Evolutionary conservation across 495 filamentous ascomycete genomes (phyloP).

Genomic region (Talaromyces ruber): DNA sequence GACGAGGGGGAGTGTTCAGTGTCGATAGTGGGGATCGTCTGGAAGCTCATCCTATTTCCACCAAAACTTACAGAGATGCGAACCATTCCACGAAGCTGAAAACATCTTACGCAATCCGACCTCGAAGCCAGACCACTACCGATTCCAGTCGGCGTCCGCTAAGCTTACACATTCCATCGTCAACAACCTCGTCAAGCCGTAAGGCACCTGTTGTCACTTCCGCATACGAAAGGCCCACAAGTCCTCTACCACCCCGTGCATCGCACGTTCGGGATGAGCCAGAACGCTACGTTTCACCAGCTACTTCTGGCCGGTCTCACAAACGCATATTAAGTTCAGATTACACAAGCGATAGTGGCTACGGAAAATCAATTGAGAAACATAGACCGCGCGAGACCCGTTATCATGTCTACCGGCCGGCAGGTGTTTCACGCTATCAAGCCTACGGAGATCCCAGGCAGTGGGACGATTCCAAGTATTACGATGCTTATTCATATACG

Average conservation of each 20-base stretch:
- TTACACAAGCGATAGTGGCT: slow-evolving; percentile 34
- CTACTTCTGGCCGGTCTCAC: slow-evolving; percentile 20
- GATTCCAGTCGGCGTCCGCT: slow-evolving; percentile 19
- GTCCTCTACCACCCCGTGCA: slow-evolving; percentile 18
- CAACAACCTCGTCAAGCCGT: slow-evolving; percentile 14
- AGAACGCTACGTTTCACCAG: slow-evolving; percentile 21
- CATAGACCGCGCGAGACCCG: slow-evolving; percentile 10
- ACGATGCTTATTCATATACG: slow-evolving; percentile 61
- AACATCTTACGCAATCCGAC: slow-evolving; percentile 36
- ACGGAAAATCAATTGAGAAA: slow-evolving; percentile 11
- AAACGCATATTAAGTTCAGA: slow-evolving; percentile 26
- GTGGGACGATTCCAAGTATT: slow-evolving; percentile 53
- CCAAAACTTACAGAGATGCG: slow-evolving; percentile 25
- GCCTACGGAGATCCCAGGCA: slow-evolving; percentile 26
- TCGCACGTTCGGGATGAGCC: slow-evolving; percentile 10
- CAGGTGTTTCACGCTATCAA: slow-evolving; percentile 19
- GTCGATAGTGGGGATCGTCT: slow-evolving; percentile 9
- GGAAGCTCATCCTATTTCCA: slow-evolving; percentile 29
- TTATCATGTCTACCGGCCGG: slow-evolving; percentile 18
- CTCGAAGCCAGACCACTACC: slow-evolving; percentile 28
- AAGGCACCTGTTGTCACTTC: slow-evolving; percentile 22
- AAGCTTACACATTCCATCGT: slow-evolving; percentile 18
- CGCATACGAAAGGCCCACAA: slow-evolving; percentile 18
- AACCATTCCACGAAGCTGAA: slow-evolving; percentile 24
- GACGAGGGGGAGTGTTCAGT: slow-evolving; percentile 12